Percentiles rank a stretch among this genome's conserved stretches.
These are phyloP conservation scores for Malus hybrid DNA, from an alignment of 331 rosid species.

Conservation along the genomic window DNA sequence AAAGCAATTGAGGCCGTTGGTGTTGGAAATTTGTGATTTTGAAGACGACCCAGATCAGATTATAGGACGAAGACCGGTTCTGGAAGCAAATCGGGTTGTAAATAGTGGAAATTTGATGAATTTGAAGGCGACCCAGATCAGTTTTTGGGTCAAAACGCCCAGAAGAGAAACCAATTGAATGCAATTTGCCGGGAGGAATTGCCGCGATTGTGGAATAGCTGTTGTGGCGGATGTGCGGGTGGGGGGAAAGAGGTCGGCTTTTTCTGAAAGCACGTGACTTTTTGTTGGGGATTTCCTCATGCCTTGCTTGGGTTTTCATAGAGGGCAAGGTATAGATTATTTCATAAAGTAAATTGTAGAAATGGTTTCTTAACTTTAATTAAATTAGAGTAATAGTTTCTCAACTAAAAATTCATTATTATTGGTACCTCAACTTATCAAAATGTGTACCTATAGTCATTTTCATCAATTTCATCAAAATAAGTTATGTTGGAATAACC, in stretches of 20 bases:
- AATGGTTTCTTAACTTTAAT: too few species aligned
- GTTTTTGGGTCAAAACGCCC: neutral
- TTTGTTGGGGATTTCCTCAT: neutral
- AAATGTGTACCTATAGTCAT: too few species aligned
- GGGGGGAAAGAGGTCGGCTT: neutral
- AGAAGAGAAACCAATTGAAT: neutral
- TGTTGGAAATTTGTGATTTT: neutral
- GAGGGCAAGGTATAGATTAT: too few species aligned
- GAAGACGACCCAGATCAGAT: slow-evolving; percentile 3
- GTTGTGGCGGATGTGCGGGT: neutral
- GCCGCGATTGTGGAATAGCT: neutral
- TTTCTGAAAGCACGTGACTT: neutral
- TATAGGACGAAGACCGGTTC: neutral
- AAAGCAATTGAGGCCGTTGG: neutral
- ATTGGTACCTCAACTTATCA: too few species aligned
- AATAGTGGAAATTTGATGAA: neutral
- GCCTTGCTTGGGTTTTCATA: too few species aligned
- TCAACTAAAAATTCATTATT: too few species aligned
- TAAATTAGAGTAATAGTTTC: too few species aligned
- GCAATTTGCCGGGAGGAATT: neutral
- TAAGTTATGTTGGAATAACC: too few species aligned
- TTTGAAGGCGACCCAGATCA: neutral
- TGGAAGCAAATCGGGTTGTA: neutral
- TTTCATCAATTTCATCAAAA: too few species aligned
- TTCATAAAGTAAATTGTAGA: too few species aligned